Conservation (phyloP, 1,139 yeast genomes). For the Meyerozyma smithsonii region DNA sequence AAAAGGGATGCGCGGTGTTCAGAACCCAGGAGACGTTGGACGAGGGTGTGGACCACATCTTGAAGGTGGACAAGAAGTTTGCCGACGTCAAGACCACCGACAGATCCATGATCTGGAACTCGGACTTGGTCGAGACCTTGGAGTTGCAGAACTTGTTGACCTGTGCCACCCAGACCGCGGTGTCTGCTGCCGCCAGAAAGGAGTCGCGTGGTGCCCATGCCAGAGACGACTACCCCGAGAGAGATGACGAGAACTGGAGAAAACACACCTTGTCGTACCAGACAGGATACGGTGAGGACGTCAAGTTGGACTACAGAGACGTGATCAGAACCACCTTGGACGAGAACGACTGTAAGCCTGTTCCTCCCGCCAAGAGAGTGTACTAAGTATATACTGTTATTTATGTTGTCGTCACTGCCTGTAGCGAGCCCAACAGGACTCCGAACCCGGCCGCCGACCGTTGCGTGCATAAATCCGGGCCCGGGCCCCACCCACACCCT, state of each 20-base stretch:
- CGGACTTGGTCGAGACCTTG: slow-evolving; percentile 92
- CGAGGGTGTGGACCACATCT: slow-evolving; percentile 81
- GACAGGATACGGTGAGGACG: slow-evolving; percentile 61
- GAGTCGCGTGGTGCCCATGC: slow-evolving; percentile 99
- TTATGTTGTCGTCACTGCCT: slow-evolving; percentile 3
- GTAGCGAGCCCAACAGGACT: too few species aligned
- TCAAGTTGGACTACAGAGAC: slow-evolving; percentile 77
- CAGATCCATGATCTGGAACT: slow-evolving; percentile 98
- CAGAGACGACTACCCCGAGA: slow-evolving; percentile 92
- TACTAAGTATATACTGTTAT: slow-evolving; percentile 41
- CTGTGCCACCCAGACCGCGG: slow-evolving; percentile 95
- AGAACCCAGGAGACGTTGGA: slow-evolving; percentile 91
- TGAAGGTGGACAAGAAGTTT: slow-evolving; percentile 69
- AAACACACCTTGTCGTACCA: slow-evolving; percentile 97
- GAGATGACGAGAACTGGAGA: slow-evolving; percentile 98
- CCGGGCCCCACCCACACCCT: too few species aligned
- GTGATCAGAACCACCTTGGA: slow-evolving; percentile 84
- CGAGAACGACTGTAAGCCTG: slow-evolving; percentile 88
- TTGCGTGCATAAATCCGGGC: too few species aligned
- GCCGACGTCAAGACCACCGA: slow-evolving; percentile 76
- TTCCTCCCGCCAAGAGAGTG: slow-evolving; percentile 95
- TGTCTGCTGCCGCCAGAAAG: slow-evolving; percentile 88
- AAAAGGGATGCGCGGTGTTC: slow-evolving; percentile 94
- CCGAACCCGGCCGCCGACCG: too few species aligned
- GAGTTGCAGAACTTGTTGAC: slow-evolving; percentile 96